Evolutionary conservation across 2,329 filamentous ascomycete species (phyloP), one percentile per base, ranked within the genome.

Genomic region (Myriosclerotinia scirpicola): DNA sequence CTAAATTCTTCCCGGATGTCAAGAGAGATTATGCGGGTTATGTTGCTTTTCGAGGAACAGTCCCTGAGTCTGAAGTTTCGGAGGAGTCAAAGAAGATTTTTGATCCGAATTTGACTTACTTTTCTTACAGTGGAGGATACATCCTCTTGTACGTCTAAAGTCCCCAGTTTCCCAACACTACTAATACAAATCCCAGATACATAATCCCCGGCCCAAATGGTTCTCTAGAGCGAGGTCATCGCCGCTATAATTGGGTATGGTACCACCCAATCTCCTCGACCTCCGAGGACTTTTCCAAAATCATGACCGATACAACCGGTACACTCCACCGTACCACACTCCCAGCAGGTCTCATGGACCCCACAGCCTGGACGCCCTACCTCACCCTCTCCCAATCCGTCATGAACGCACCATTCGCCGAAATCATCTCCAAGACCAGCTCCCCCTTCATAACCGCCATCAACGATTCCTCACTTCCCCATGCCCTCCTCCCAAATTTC

Each of bases 171-270:
- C 7, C 8, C 6, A 20, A 54, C 30, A 5, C 40, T 20, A 48
- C 54, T 15, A 22, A 42, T n/a, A 36, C 4, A 34, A 12, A 12
- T 26, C 7, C 0, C 40, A 66, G 42, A 56, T 81, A 81, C 68
- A 73, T 80, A 30, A 81, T 81, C 52, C 80, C 80, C 0, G 78
- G 79, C 0, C 66, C 72, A 26, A 71, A 77, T 64, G 80, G 80
- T 2, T 76, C 75, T 2, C 70, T 80, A 6, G 74, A 78, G 56
- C 76, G 74, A 0, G 80, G 79, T 3, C 67, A 77, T 26, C 76
- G 80, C 0, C 77, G 79, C 17, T 75, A 81, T 62, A 83, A 81
- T 69, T 81, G 78, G 72, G 80, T 82, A 20, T 83, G 79, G 74
- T 82, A 82, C 69, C 76, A 76, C 66, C 80, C 81, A 64, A 55